Conservation (phyloP, 768 basidiomycete species). For the Tricholoma matsutake region DNA sequence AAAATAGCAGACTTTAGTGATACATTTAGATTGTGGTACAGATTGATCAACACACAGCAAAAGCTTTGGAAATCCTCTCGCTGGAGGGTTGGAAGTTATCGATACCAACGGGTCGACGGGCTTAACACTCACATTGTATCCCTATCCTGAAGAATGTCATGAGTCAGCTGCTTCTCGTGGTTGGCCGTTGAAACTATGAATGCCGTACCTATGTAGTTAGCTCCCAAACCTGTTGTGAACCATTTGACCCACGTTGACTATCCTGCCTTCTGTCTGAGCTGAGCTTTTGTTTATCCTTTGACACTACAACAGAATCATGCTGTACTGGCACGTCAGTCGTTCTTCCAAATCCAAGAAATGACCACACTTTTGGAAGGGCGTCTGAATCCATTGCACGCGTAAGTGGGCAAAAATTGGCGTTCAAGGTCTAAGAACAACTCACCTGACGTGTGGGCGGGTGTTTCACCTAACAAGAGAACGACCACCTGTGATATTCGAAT, state of each 20-base stretch:
- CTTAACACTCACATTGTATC: not conserved
- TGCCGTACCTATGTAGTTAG: not conserved
- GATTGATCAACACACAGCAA: not conserved
- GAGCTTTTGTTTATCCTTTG: not conserved
- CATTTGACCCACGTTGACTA: not conserved
- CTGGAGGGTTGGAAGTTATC: not conserved
- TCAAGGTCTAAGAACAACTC: not conserved
- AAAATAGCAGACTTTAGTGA: not conserved
- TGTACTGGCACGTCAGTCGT: not conserved
- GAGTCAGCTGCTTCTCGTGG: not conserved
- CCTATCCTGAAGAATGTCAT: constrained; percentile 2
- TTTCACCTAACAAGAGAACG: not conserved
- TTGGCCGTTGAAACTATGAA: not conserved
- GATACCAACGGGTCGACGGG: not conserved
- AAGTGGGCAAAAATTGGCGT: not conserved
- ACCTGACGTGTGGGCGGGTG: not conserved
- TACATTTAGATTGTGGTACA: not conserved
- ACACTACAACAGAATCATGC: not conserved
- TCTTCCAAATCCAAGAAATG: not conserved
- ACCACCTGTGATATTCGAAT: not conserved
- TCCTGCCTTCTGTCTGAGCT: not conserved
- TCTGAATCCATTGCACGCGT: not conserved
- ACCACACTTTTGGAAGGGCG: not conserved
- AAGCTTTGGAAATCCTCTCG: constrained; percentile 3
- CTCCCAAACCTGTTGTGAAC: not conserved